Evolutionary conservation across 208 protist species (phyloP).

Genomic region (Acanthamoeba healyi): DNA sequence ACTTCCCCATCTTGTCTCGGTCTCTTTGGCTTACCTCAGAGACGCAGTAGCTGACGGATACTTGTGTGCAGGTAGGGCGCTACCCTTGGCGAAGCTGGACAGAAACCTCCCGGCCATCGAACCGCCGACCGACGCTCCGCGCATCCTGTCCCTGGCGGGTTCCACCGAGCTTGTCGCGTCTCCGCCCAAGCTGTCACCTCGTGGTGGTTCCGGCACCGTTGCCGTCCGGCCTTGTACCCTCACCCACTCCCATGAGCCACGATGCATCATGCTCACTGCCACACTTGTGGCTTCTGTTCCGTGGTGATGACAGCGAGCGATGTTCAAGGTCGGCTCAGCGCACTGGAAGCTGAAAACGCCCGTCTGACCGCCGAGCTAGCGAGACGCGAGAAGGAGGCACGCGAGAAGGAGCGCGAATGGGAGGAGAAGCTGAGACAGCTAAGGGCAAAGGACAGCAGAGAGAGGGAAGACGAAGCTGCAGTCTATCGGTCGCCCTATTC

Average conservation of each 20-base stretch:
- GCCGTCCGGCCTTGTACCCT: neutral
- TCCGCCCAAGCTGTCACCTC: neutral
- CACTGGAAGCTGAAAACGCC: neutral
- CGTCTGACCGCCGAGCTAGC: neutral
- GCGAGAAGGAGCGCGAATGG: neutral
- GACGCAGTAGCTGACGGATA: neutral
- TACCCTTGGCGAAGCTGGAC: neutral
- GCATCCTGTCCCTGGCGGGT: neutral
- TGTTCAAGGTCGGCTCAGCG: neutral
- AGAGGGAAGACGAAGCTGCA: neutral
- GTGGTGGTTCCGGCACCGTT: neutral
- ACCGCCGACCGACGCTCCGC: neutral
- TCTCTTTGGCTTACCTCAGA: no score
- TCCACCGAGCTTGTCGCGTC: neutral
- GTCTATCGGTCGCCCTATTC: neutral
- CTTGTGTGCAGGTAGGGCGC: neutral
- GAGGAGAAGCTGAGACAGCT: no score
- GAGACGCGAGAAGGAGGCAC: neutral
- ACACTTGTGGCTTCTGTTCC: no score
- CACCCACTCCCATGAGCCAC: neutral
- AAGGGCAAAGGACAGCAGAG: neutral
- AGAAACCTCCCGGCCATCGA: conserved; percentile 43
- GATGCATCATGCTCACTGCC: neutral
- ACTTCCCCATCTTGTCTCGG: neutral
- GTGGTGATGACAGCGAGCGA: neutral